phyloP scores from a whole-genome alignment of 2,329 filamentous ascomycete genomes.

The Ophiostoma angusticollis region DNA sequence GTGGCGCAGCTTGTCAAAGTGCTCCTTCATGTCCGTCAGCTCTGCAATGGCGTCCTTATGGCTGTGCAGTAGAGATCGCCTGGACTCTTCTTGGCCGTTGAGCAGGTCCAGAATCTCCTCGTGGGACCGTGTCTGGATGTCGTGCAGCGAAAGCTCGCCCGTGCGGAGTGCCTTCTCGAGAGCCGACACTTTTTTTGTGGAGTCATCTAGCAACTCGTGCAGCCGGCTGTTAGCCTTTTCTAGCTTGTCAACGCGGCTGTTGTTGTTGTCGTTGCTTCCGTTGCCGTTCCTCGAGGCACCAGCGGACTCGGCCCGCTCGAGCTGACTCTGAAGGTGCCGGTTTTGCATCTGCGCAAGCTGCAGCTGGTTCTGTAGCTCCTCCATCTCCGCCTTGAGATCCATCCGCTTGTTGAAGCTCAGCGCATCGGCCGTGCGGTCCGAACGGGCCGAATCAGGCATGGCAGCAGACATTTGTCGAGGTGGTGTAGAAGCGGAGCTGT shows the following conservation, averaged over 20 bases:
- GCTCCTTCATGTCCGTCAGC: slow-evolving; percentile 70
- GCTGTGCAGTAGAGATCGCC: slow-evolving; percentile 65
- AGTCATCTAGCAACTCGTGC: slow-evolving; percentile 91
- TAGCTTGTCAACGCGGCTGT: slow-evolving; percentile 65
- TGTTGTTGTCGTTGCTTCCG: slow-evolving; percentile 1
- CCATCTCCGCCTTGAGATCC: slow-evolving; percentile 81
- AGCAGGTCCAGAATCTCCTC: slow-evolving; percentile 88
- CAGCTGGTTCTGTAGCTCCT: slow-evolving; percentile 85
- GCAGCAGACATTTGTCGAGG: slow-evolving; percentile 49
- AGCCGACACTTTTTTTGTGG: slow-evolving; percentile 78
- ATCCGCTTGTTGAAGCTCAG: slow-evolving; percentile 75
- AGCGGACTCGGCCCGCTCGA: slow-evolving; percentile 57
- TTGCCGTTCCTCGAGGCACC: slow-evolving; percentile 28
- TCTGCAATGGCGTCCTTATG: slow-evolving; percentile 80
- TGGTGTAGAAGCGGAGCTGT: slow-evolving; percentile 45
- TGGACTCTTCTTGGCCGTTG: slow-evolving; percentile 83
- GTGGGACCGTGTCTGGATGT: slow-evolving; percentile 85
- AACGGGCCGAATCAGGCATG: slow-evolving; percentile 62
- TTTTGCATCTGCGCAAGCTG: slow-evolving; percentile 94
- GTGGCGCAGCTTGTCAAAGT: slow-evolving; percentile 78
- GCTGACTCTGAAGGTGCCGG: slow-evolving; percentile 75
- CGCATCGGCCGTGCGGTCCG: slow-evolving; percentile 75
- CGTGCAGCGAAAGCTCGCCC: slow-evolving; percentile 76
- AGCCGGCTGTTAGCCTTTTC: slow-evolving; percentile 84
- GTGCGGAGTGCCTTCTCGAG: slow-evolving; percentile 77